A percentile compares a stretch with the other conserved stretches of the same genome.
Conservation (phyloP, 257 asterid genomes). For the Solanum pinnatisectum region DNA sequence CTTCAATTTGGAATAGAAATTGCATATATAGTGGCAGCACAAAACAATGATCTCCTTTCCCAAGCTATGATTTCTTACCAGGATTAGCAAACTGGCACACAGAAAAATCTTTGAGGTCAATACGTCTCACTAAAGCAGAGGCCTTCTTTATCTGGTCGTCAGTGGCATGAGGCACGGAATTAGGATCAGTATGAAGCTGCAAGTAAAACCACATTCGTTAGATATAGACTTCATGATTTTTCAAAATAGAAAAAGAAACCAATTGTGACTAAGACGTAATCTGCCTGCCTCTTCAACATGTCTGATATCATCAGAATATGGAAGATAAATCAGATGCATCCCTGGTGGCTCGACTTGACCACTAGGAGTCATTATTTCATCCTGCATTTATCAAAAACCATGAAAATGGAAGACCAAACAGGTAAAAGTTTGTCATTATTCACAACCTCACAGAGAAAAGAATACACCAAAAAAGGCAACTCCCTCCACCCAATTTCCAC, state of each 20-base stretch:
- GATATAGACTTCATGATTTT: not conserved
- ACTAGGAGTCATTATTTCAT: constrained; percentile 55
- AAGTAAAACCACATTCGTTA: not conserved
- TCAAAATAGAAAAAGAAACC: not conserved
- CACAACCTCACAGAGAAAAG: not conserved
- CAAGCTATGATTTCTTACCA: constrained; percentile 25
- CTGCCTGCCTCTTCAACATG: constrained; percentile 74
- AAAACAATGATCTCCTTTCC: not conserved
- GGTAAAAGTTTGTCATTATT: not conserved
- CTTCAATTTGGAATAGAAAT: not conserved
- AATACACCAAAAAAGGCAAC: not conserved
- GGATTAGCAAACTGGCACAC: constrained; percentile 97
- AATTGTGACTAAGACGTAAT: not conserved
- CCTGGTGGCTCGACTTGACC: constrained; percentile 99
- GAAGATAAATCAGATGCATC: constrained; percentile 94
- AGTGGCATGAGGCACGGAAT: constrained; percentile 47
- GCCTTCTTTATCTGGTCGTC: constrained; percentile 82
- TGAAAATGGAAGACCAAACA: not conserved
- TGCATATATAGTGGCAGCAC: not conserved
- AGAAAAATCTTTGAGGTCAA: constrained; percentile 79
- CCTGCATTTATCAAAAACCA: constrained; percentile 38
- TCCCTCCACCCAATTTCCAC: not conserved
- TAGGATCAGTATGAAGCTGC: constrained; percentile 55
- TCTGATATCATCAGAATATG: constrained; percentile 90
- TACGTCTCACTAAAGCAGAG: constrained; percentile 53